Evolutionary conservation across 2,329 filamentous ascomycete species (phyloP).

Genomic region (Phialophora expanda): DNA sequence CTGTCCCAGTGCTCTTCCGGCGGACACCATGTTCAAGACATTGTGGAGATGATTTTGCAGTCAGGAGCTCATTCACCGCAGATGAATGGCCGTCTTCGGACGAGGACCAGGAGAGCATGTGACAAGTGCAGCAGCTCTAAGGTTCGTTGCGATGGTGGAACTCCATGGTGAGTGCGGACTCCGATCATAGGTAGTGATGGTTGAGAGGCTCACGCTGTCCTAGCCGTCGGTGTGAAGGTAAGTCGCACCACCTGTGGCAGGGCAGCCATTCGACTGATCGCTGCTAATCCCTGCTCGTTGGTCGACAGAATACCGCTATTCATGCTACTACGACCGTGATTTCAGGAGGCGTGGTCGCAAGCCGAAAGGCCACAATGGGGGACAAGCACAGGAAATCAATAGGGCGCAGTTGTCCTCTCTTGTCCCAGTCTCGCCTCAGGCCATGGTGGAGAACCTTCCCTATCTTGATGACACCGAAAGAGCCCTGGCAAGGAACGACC

Average conservation of each 20-base stretch:
- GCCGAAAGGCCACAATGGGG: constrained; percentile 6
- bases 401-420: neutral
- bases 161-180: constrained; percentile 47
- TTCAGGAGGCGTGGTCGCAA: constrained; percentile 40
- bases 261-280: neutral
- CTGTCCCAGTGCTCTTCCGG: too few relatives aligned
- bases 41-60: too few relatives aligned
- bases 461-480: too few relatives aligned
- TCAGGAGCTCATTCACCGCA: too few relatives aligned
- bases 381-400: neutral
- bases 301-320: constrained; percentile 25
- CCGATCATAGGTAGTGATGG: too few relatives aligned
- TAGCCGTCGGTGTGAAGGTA: too few relatives aligned
- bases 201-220: too few relatives aligned
- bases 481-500: too few relatives aligned
- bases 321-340: constrained; percentile 39
- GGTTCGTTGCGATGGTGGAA: constrained; percentile 52
- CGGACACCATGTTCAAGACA: too few relatives aligned
- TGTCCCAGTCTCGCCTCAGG: neutral
- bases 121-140: constrained; percentile 50
- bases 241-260: too few relatives aligned
- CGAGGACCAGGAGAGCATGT: constrained; percentile 42
- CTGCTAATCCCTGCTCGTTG: constrained; percentile 6
- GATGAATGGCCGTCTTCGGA: constrained; percentile 5
- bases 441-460: neutral